Base-by-base conservation (phyloP, 192 early-diverging fungal species). In the Umbelopsis sp. region DNA sequence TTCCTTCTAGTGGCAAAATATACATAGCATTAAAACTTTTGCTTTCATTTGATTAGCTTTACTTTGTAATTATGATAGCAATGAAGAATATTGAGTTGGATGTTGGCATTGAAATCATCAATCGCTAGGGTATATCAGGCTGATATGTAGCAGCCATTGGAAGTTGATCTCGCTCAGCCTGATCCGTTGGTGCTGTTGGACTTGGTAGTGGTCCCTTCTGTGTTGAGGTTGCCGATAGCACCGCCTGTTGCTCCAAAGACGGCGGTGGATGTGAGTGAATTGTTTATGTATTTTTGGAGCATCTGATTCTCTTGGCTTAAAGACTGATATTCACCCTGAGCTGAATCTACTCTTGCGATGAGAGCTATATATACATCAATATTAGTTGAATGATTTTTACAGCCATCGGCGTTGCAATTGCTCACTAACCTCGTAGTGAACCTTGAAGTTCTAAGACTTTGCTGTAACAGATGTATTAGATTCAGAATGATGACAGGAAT, bases 201-300 rank as follows among this genome's bases (percentile, higher is more conserved):
- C 37, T 30, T 61, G 21, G 27, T 25, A 18, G 55, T 35, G 12
- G 11, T 52, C 9, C 51, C 51, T 52, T 52, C 22, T 4, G 55
- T 61, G 30, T 30, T 61, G 15, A 61, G 25, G 27, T 61, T 61
- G 11, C 55, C 55, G 33, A 61, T 61, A 5, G 55, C 55, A 11
- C 55, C 55, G 13, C 55, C 55, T 0, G 55, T 74, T 6, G 78
- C 78, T 20, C 78, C 78, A 73, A 80, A 80, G 21, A 80, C 78
- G 7, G 78, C 78, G 10, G 78, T 80, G 22, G 78, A 80, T 11
- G 78, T 80, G 7, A 80, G 67, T 7, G 78, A 80, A 47, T 80
- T 80, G 21, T 76, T 76, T 10, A 80, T 80, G 22, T 80, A 80
- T 25, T 80, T 80, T 51, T 80, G 78, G 9, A 80, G 30, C 49